Base-by-base conservation (phyloP, 75 land plant species). In the Sequoia sempervirens region DNA sequence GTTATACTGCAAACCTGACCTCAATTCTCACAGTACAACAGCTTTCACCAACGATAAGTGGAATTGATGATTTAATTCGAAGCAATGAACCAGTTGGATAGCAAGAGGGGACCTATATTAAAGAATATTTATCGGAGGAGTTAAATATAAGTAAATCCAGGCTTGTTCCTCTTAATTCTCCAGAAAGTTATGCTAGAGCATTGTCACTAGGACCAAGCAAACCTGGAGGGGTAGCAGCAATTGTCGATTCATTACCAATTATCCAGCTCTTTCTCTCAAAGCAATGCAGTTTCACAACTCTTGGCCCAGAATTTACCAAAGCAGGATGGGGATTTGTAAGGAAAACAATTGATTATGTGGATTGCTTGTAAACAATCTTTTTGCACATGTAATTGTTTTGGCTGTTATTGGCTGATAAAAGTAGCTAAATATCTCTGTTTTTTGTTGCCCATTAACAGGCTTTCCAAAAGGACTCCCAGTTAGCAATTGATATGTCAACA, bases 401-500 rank as follows among this genome's bases (percentile, higher is more conserved):
- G 52, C 11, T 47, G 52, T 10, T 47, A 40, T 47, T 10, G 2
- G 52, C 11, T 47, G 13, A 47, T 46, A 47, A 10, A 47, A 47
- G 4, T 45, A 14, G 26, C 20, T n/a, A 85, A 50, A 89, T 90
- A 23, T 82, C 87, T 83, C 1, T 80, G 10, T 32, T 52, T 32
- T 84, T 30, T 30, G 20, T 58, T 72, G 17, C 53, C 32, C 72
- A 15, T 81, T n/a, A 17, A 7, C 87, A 96, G 98, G 98, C 94
- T 34, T 95, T 96, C 83, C 95, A 88, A 34, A 86, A 87, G 83
- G 97, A 91, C 78, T 95, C 98, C 38, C 94, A 92, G 10, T 66
- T 96, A 75, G 97, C 94, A 30, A 78, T 88, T 47, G 98, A 96
- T 78, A 82, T 95, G 86, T 96, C 98, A 68, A 95, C 96, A 18